A percentile compares a stretch with the other conserved stretches of the same genome.
Conservation (phyloP, 208 protist genomes). For the Wallacemonas rigidus region DNA sequence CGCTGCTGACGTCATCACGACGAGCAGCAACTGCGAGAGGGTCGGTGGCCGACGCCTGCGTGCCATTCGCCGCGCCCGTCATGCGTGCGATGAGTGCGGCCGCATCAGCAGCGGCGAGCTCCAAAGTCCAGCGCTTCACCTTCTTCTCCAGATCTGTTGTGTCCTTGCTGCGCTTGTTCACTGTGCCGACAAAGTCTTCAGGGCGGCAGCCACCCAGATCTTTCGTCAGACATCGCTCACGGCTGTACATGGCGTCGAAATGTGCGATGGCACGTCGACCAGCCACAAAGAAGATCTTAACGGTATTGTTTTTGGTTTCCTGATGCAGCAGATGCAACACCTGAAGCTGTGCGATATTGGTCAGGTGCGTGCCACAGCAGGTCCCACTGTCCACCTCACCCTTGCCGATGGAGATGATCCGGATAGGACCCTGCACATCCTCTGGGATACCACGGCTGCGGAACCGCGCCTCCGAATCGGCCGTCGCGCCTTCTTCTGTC, state of each 20-base stretch:
- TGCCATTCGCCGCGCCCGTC: not conserved
- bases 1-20: constrained; percentile 67
- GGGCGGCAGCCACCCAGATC: constrained; percentile 65
- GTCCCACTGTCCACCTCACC: constrained; percentile 64
- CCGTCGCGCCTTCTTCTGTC: constrained; percentile 2
- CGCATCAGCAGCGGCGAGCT: constrained; percentile 51
- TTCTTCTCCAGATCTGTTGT: constrained; percentile 53
- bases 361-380: constrained; percentile 90
- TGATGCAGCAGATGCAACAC: constrained; percentile 78
- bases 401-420: constrained; percentile 70
- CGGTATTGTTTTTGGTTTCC: constrained; percentile 72
- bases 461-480: constrained; percentile 20
- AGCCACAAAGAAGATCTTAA: constrained; percentile 82
- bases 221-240: constrained; percentile 62
- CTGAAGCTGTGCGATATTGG: constrained; percentile 67
- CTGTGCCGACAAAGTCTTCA: constrained; percentile 52
- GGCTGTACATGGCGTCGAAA: constrained; percentile 64
- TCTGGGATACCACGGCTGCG: constrained; percentile 71
- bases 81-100: constrained; percentile 35
- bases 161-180: constrained; percentile 52
- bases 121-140: constrained; percentile 50
- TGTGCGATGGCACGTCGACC: constrained; percentile 55
- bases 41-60: not conserved
- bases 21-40: constrained; percentile 33
- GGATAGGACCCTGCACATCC: constrained; percentile 76